Conservation (phyloP, 2,329 filamentous ascomycete genomes). For the Chaetomiaceae sp. region DNA sequence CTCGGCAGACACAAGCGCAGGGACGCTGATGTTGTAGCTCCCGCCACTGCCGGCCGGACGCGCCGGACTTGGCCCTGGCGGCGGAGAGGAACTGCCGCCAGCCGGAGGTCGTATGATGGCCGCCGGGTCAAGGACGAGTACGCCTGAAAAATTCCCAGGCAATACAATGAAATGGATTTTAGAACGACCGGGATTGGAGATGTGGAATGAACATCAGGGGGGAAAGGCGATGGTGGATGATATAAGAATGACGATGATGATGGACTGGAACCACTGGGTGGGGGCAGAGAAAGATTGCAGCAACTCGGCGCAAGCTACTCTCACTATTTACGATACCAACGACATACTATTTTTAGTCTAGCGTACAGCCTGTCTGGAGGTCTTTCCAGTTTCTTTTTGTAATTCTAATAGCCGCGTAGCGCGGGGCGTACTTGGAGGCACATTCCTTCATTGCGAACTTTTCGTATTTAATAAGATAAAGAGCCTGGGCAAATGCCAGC, state of each 20-base stretch:
- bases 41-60: constrained; percentile 21
- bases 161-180: not conserved
- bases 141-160: constrained; percentile 10
- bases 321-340: constrained; percentile 7
- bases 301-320: not conserved
- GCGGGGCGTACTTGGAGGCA: not conserved
- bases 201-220: no score
- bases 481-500: no score
- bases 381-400: not conserved
- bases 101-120: constrained; percentile 52
- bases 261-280: not conserved
- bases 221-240: not conserved
- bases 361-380: not conserved
- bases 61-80: constrained; percentile 38
- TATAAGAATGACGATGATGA: not conserved
- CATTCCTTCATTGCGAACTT: not conserved
- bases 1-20: constrained; percentile 46
- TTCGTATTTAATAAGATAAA: not conserved
- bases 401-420: not conserved
- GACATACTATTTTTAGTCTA: no score
- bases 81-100: constrained; percentile 41
- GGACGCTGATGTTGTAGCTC: constrained; percentile 4
- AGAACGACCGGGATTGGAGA: not conserved
- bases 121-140: constrained; percentile 69
- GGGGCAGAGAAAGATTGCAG: not conserved